A percentile compares a stretch with the other conserved stretches of the same genome.
These are phyloP conservation scores for Nigrospora osmanthi DNA, from an alignment of 2,329 filamentous ascomycete genomes.

Conservation along the genomic window DNA sequence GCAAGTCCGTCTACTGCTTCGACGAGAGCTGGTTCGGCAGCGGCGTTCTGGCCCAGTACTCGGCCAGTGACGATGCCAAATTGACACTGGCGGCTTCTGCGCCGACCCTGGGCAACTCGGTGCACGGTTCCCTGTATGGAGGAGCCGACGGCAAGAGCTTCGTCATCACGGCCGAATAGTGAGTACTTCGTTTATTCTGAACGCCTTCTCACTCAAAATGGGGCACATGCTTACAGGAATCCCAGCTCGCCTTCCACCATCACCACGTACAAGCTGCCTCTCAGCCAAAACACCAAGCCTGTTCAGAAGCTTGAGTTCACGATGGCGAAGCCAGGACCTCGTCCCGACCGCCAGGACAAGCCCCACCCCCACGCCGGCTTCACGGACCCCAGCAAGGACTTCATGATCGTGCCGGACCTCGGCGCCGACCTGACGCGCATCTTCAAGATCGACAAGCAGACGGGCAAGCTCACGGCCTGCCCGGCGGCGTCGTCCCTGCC, in stretches of 20 bases:
- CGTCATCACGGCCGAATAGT: conserved; percentile 37
- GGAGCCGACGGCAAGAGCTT: conserved; percentile 28
- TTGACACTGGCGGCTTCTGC: conserved; percentile 22
- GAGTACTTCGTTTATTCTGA: conserved; percentile 7
- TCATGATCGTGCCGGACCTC: conserved; percentile 42
- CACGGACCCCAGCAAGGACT: conserved; percentile 38
- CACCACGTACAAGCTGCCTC: conserved; percentile 33
- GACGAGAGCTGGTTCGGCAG: conserved; percentile 28
- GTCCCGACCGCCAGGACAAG: conserved; percentile 40
- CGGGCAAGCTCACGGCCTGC: conserved; percentile 37
- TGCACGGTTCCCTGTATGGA: conserved; percentile 32
- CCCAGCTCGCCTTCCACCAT: conserved; percentile 31
- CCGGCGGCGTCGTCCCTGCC: conserved; percentile 29
- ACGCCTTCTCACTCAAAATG: not conserved
- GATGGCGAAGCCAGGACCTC: conserved; percentile 31
- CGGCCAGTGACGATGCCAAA: conserved; percentile 21
- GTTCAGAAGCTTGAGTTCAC: conserved; percentile 31
- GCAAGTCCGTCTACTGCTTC: conserved; percentile 24
- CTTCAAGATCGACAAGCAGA: conserved; percentile 37
- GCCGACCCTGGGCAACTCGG: conserved; percentile 25
- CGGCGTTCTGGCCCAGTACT: conserved; percentile 25
- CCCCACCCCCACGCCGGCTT: conserved; percentile 47
- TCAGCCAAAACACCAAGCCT: conserved; percentile 17
- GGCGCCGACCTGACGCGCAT: conserved; percentile 47
- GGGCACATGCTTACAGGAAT: not conserved